Evolutionary conservation across 441 rosid species (phyloP), one percentile per base, ranked within the genome.

Genomic region (Syzygium syzygioides): DNA sequence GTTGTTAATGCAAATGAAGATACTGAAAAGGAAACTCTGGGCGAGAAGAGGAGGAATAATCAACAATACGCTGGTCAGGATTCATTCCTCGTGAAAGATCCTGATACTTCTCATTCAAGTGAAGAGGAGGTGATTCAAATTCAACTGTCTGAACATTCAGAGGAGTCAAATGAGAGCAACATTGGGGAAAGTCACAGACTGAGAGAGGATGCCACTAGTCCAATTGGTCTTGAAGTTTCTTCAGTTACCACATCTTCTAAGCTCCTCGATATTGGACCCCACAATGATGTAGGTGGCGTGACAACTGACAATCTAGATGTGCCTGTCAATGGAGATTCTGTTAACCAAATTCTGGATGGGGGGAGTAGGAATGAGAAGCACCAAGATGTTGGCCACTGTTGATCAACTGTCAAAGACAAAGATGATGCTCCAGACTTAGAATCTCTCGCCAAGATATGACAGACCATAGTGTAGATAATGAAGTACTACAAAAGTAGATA

Each of bases 91-190:
- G 18, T 23, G 48, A 76, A 76, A 76, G n/a, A 23, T 76, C 52
- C 23, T 14, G 50, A 23, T 76, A 37, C n/a, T 76, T 76, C 52
- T 76, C 52, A 85, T 54, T 32, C 30, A 32, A 45, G 48, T 55
- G 48, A 53, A 88, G 80, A 90, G 86, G 88, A 56, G 71, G 76
- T 85, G 30, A 56, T 94, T 45, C 90, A 90, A 85, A 85, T 88
- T 89, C 91, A 91, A 87, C 88, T 66, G 17, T 48, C 64, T 45
- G 89, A 87, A 86, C 91, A 87, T 89, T 60, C 56, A 18, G 93
- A 91, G 89, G 90, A 88, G 85, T 90, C 89, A 20, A 64, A n/a
- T 4, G 30, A 87, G 56, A 83, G 37, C 87, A 86, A 17, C 48
- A 9, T 55, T 55, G 90, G 37, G 9, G 92, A 91, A 64, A 92